Conservation (phyloP, 116 monocot species). For the Papilionanthe hybrid region DNA sequence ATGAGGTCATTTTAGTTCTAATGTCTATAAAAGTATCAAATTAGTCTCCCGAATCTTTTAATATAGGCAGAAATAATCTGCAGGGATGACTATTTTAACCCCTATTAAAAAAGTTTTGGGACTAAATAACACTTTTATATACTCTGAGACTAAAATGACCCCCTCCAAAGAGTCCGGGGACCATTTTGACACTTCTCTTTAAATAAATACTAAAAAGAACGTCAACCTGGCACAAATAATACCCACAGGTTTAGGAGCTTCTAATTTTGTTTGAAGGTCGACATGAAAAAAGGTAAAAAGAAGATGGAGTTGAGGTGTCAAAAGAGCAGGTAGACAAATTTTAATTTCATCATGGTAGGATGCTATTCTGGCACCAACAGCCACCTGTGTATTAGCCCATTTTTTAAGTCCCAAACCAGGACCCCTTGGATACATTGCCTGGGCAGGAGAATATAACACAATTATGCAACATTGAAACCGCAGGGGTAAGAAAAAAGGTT, state of each 20-base stretch:
- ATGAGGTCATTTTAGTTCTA: too few relatives aligned
- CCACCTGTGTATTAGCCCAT: constrained; percentile 90
- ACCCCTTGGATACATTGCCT: constrained; percentile 77
- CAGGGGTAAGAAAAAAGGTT: background rate
- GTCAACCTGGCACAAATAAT: background rate
- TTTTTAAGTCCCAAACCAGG: constrained; percentile 60
- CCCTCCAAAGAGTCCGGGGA: too few relatives aligned
- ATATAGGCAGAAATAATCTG: too few relatives aligned
- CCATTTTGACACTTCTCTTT: too few relatives aligned
- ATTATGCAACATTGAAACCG: background rate
- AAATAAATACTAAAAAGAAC: too few relatives aligned
- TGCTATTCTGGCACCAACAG: constrained; percentile 74
- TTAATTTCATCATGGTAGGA: constrained; percentile 97
- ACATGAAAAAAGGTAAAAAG: constrained; percentile 89
- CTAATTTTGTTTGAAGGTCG: constrained; percentile 93
- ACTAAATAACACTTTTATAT: too few relatives aligned
- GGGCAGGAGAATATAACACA: background rate
- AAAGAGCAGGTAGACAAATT: constrained; percentile 74
- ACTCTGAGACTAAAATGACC: too few relatives aligned
- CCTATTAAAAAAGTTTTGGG: too few relatives aligned
- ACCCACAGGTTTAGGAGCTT: constrained; percentile 96
- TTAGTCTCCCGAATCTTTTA: too few relatives aligned
- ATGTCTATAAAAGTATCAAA: too few relatives aligned
- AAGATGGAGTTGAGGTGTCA: constrained; percentile 94
- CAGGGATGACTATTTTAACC: too few relatives aligned